Evolutionary conservation across 2,329 filamentous ascomycete genomes (phyloP).

Genomic region (Tympanopsis confertula): DNA sequence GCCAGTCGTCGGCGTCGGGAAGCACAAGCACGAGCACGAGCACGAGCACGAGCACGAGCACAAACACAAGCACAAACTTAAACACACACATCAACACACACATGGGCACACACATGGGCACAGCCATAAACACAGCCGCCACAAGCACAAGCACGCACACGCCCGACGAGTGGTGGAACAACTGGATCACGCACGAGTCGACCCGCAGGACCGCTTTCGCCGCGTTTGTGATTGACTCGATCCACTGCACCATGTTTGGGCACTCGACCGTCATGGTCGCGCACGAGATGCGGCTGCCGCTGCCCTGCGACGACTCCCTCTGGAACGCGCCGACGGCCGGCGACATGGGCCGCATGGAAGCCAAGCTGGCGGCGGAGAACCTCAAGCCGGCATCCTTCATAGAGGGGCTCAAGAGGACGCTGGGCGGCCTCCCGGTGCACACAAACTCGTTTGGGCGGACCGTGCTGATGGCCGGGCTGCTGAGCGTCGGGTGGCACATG

Average conservation of each 20-base stretch:
- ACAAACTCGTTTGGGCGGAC: constrained; percentile 91
- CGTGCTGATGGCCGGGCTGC: constrained; percentile 82
- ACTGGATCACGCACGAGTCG: constrained; percentile 90
- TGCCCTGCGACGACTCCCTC: constrained; percentile 84
- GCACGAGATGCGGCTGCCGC: constrained; percentile 80
- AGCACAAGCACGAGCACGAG: constrained; percentile 20
- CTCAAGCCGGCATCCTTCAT: constrained; percentile 72
- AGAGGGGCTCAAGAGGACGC: constrained; percentile 77
- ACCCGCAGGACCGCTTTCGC: constrained; percentile 83
- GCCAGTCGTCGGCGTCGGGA: not conserved
- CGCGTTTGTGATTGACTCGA: constrained; percentile 89
- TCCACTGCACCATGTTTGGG: constrained; percentile 94
- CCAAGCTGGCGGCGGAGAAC: constrained; percentile 63
- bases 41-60: constrained; percentile 43
- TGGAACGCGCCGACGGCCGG: constrained; percentile 84
- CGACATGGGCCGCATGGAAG: constrained; percentile 76
- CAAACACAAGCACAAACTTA: constrained; percentile 43
- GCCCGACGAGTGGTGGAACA: constrained; percentile 78
- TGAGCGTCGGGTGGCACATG: constrained; percentile 96
- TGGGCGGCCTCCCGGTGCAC: constrained; percentile 73
- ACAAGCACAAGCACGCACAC: no score
- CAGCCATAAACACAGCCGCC: constrained; percentile 36
- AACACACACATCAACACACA: constrained; percentile 17
- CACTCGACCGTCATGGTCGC: constrained; percentile 95
- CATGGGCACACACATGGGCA: constrained; percentile 39